A percentile compares a stretch with the other conserved stretches of the same genome.
These are phyloP conservation scores for Aurantiochytrium sp. DNA, from an alignment of 108 stramenopile species.

Conservation along the genomic window DNA sequence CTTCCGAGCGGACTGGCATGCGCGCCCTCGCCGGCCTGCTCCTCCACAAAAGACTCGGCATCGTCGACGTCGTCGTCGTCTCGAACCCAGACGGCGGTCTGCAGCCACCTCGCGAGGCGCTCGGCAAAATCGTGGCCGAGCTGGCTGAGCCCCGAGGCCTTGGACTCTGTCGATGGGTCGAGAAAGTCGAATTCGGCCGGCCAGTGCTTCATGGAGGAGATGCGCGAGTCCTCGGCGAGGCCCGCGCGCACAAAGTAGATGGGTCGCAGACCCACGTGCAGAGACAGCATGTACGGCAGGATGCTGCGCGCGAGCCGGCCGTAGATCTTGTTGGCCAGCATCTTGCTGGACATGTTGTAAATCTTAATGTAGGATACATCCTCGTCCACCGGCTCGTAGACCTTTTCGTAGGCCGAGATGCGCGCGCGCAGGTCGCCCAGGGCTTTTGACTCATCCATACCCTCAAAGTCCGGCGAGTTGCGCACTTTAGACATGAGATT, in stretches of 20 bases:
- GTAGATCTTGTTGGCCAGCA: neutral
- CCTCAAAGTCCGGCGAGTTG: constrained; percentile 33
- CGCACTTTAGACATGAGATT: constrained; percentile 25
- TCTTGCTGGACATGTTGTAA: constrained; percentile 23
- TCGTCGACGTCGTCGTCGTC: neutral
- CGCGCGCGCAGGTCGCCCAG: neutral
- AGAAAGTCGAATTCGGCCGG: constrained; percentile 22
- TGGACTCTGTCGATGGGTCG: constrained; percentile 27
- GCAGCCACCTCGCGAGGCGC: neutral
- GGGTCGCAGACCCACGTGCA: constrained; percentile 27
- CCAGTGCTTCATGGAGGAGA: neutral
- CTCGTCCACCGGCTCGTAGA: constrained; percentile 34
- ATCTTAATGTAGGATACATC: constrained; percentile 34
- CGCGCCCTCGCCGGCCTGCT: neutral
- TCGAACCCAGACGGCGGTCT: constrained; percentile 13
- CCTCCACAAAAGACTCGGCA: neutral
- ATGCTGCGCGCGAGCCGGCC: neutral
- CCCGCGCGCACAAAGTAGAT: constrained; percentile 29
- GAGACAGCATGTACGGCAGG: constrained; percentile 24
- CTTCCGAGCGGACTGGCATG: neutral
- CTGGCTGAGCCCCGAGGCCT: constrained; percentile 12
- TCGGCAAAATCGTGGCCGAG: neutral
- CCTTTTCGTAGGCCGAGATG: neutral
- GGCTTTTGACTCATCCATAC: neutral
- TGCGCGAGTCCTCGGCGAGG: neutral